A percentile compares a stretch with the other conserved stretches of the same genome.
These are phyloP conservation scores for Thuidium tamariscinum DNA, from an alignment of 225 moss, liverwort and hornwort species.

Conservation along the genomic window DNA sequence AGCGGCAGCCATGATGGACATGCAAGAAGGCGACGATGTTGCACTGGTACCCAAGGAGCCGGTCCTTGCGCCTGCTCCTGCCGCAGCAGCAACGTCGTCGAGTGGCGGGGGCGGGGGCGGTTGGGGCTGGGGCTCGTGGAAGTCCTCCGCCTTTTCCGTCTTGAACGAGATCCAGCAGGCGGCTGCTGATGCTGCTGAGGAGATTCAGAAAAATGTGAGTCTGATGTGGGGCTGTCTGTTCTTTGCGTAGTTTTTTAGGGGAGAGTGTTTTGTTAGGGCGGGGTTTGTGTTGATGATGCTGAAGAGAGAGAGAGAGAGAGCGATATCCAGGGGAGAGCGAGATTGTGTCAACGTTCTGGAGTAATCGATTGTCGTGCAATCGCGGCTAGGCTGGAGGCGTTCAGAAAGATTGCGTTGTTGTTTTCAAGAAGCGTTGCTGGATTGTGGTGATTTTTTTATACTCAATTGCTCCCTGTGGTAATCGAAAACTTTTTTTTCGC, in stretches of 20 bases:
- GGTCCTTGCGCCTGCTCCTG: background rate
- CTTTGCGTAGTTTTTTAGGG: background rate
- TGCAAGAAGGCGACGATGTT: constrained; percentile 52
- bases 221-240: background rate
- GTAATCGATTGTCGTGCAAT: background rate
- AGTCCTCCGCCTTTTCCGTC: constrained; percentile 82
- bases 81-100: background rate
- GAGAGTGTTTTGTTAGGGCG: background rate
- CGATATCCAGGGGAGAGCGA: background rate
- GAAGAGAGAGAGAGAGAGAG: background rate
- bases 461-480: background rate
- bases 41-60: constrained; percentile 1
- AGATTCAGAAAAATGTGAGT: constrained; percentile 85
- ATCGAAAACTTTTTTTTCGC: background rate
- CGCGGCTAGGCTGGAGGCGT: background rate
- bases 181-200: constrained; percentile 79
- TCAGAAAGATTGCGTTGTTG: background rate
- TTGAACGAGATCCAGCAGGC: constrained; percentile 78
- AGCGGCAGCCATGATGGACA: constrained; percentile 42
- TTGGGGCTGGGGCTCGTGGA: constrained; percentile 97
- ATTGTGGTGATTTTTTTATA: background rate
- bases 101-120: constrained; percentile 26
- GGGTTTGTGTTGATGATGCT: background rate
- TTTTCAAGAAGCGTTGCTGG: background rate
- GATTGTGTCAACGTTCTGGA: background rate